Base-by-base conservation (phyloP, 306 rosid genomes). In the Corylus avellana region DNA sequence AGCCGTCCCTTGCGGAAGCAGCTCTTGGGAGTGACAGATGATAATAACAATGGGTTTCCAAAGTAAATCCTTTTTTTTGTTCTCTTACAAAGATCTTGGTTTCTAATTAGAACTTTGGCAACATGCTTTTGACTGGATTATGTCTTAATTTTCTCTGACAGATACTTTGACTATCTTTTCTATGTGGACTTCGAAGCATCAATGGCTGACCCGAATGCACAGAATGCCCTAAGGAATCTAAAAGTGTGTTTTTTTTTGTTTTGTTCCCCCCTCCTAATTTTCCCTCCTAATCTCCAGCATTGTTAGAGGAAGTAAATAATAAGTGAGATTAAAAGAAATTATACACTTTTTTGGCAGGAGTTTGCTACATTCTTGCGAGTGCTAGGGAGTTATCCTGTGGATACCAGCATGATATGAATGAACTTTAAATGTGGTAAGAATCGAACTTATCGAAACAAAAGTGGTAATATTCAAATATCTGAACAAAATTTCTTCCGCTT, bases 161-260 rank as follows among this genome's bases (percentile, higher is more conserved):
- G 99, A 81, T 89, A 88, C 84, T 95, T 95, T 57, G 99, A 90
- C 86, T 95, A 93, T 85, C 94, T 89, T 79, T 95, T 95, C 81
- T 95, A 93, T 84, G 96, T 91, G 82, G 99, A 95, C 86, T 91
- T 91, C 80, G 99, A 95, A 84, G 94, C 97, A 53, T 95, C 99
- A 68, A 93, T 95, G 99, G 99, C 99, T 82, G 93, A 95, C 62
- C 89, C 88, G 77, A 89, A 42, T 68, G 98, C 99, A 49, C 98
- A 95, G 84, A 95, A 95, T 72, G 99, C 99, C 74, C 89, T 95
- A 37, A 74, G 87, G 80, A 92, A 93, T 87, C 86, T 95, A 32
- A 87, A 90, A 79, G 99, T 95, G 73, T 22, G 81, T 81, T 81
- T 57, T 67, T 35, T 71, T 84, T 54, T 46, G 25, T 76, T 50